Evolutionary conservation across 208 protist species (phyloP), one percentile per base, ranked within the genome.

Genomic region (Angomonas deanei): DNA sequence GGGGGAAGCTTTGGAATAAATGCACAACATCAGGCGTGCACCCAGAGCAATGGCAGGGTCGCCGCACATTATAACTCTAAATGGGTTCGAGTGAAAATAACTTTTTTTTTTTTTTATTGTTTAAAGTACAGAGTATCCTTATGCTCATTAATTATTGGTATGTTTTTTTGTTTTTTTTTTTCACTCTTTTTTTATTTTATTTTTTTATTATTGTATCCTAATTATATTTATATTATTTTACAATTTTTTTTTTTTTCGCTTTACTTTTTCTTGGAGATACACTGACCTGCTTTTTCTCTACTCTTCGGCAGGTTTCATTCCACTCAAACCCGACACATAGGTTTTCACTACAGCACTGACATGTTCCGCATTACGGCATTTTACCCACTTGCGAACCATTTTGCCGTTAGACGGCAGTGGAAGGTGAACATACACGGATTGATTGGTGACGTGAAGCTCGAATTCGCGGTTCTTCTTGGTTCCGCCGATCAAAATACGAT

Each of bases 331-430:
- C n/a, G 66, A 66, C 0, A 81, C 84, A 42, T 89, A 79, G 23
- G 78, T 73, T 61, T 94, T 94, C 19, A 94, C 76, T 2, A 78
- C 71, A 61, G 88, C 78, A 49, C 87, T 91, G 19, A 91, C 82
- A 36, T 85, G 78, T 67, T 94, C 84, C 17, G 87, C 87, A 55
- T 86, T 94, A 26, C 66, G 48, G 58, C 87, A 94, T 42, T 75
- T 70, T 36, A 94, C 70, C 87, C 84, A 91, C 42, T 80, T 78
- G 24, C 80, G 42, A 4, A 60, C 52, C 48, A 71, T 39, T 19
- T 64, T 62, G 48, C 61, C 76, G 2, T 74, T 69, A 1, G 48
- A 52, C 39, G 55, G 64, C 28, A 87, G 74, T 0, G 87, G 87
- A 6, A 94, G 64, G 6, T 78, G 82, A n/a, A 94, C 74, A 55